phyloP scores from a whole-genome alignment of 495 filamentous ascomycete genomes.

The Lepraria neglecta region DNA sequence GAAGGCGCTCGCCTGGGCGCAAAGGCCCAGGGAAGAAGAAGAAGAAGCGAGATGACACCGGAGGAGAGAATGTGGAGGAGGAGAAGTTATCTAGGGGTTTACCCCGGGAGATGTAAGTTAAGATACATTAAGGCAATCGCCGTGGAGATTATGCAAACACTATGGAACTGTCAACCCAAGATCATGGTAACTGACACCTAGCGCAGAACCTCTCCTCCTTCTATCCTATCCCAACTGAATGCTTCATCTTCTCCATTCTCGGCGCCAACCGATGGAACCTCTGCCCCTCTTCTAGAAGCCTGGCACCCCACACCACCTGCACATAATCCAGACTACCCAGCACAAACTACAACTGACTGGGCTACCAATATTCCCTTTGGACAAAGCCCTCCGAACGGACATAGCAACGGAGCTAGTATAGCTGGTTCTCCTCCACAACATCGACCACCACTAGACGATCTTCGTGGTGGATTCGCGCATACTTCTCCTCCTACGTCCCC shows the following conservation, averaged over 20 bases:
- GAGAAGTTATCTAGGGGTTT: slow-evolving; percentile 13
- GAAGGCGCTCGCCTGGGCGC: slow-evolving; percentile 40
- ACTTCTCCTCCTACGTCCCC: slow-evolving; percentile 46
- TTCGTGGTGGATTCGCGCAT: slow-evolving; percentile 42
- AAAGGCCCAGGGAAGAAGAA: slow-evolving; percentile 46
- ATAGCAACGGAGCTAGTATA: slow-evolving; percentile 39
- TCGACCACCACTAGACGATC: slow-evolving; percentile 34
- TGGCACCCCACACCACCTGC: slow-evolving; percentile 35
- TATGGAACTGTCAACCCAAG: neutral
- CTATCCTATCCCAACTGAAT: slow-evolving; percentile 27
- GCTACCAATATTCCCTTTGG: slow-evolving; percentile 44
- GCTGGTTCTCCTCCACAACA: slow-evolving; percentile 42
- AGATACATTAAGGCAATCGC: slow-evolving; percentile 21
- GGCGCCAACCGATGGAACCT: slow-evolving; percentile 30
- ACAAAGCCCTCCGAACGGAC: slow-evolving; percentile 44
- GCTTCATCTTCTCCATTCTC: slow-evolving; percentile 13
- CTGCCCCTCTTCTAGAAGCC: slow-evolving; percentile 42
- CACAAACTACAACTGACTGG: slow-evolving; percentile 43
- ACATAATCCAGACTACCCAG: slow-evolving; percentile 33
- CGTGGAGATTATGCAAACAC: slow-evolving; percentile 8
- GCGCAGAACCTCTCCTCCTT: slow-evolving; percentile 30
- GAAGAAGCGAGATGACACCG: slow-evolving; percentile 33
- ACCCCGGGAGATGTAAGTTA: slow-evolving; percentile 38
- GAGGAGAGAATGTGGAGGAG: slow-evolving; percentile 33
- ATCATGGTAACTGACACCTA: slow-evolving; percentile 2